Evolutionary conservation across 208 protist genomes (phyloP).

Genomic region (Trypanosoma vivax): DNA sequence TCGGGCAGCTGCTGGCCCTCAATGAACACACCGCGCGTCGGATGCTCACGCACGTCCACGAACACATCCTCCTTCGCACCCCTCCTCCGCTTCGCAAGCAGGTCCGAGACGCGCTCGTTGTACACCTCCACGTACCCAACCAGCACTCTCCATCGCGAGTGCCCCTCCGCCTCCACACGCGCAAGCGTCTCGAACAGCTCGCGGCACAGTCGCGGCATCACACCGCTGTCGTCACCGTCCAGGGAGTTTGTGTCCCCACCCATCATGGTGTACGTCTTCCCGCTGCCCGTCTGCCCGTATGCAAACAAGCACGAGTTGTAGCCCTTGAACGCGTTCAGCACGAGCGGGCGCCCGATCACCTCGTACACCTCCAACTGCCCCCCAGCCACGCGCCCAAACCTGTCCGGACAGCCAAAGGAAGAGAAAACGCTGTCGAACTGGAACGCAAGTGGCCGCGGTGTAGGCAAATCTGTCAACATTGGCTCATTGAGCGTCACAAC

Average conservation of each 20-base stretch:
- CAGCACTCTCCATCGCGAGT: constrained; percentile 46
- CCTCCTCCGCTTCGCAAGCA: constrained; percentile 34
- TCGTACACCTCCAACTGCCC: constrained; percentile 58
- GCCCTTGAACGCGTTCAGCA: constrained; percentile 48
- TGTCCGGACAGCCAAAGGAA: constrained; percentile 19
- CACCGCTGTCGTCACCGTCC: constrained; percentile 21
- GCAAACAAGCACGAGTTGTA: constrained; percentile 69
- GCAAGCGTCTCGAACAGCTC: constrained; percentile 18
- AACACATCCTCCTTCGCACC: constrained; percentile 20
- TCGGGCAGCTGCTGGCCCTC: constrained; percentile 23
- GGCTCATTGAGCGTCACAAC: constrained; percentile 4
- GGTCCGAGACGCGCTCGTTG: constrained; percentile 77
- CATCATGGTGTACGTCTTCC: constrained; percentile 57
- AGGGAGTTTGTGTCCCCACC: constrained; percentile 21
- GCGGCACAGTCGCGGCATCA: constrained; percentile 23
- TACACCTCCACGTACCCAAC: constrained; percentile 85
- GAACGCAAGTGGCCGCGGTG: constrained; percentile 2
- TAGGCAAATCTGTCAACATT: not conserved
- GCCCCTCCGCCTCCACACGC: constrained; percentile 11
- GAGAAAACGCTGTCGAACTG: constrained; percentile 27
- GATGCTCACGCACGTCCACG: constrained; percentile 24
- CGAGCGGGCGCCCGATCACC: constrained; percentile 39
- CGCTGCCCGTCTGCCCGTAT: constrained; percentile 51
- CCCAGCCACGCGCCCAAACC: constrained; percentile 13
- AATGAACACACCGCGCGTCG: constrained; percentile 29